Evolutionary conservation across 352 stramenopile genomes (phyloP).

Genomic region (Phytophthora sansomeana): DNA sequence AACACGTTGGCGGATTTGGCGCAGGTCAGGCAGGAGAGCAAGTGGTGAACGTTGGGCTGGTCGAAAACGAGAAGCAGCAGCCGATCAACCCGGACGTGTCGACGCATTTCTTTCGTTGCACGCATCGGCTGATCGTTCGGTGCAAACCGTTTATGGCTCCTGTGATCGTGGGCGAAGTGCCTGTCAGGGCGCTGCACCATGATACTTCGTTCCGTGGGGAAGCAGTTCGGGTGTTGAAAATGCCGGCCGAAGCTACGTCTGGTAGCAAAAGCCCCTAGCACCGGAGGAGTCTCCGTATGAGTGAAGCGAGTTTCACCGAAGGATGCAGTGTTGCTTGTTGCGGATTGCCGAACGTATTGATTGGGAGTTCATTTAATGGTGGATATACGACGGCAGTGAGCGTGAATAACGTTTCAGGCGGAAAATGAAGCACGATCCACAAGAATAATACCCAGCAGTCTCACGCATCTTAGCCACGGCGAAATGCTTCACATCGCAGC

Average conservation of each 20-base stretch:
- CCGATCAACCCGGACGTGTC: constrained; percentile 30
- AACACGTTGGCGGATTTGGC: constrained; percentile 16
- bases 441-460: too few relatives aligned
- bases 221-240: constrained; percentile 18
- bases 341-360: not conserved
- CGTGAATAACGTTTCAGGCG: too few relatives aligned
- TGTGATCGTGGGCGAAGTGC: constrained; percentile 30
- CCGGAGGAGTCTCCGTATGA: too few relatives aligned
- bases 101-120: constrained; percentile 40
- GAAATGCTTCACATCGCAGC: too few relatives aligned
- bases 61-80: constrained; percentile 31
- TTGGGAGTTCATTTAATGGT: not conserved
- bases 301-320: too few relatives aligned
- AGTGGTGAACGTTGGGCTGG: constrained; percentile 20
- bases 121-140: constrained; percentile 38
- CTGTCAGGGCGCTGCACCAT: constrained; percentile 37
- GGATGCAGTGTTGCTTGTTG: too few relatives aligned
- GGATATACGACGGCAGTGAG: too few relatives aligned
- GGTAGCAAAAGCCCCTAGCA: too few relatives aligned
- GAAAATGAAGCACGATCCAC: too few relatives aligned
- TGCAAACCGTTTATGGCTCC: constrained; percentile 40
- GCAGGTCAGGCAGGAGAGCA: constrained; percentile 23
- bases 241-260: constrained; percentile 27
- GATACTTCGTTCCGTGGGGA: constrained; percentile 15
- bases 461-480: too few relatives aligned